Conservation (phyloP, 805 yeast species). For the Barnettozyma vustinii region DNA sequence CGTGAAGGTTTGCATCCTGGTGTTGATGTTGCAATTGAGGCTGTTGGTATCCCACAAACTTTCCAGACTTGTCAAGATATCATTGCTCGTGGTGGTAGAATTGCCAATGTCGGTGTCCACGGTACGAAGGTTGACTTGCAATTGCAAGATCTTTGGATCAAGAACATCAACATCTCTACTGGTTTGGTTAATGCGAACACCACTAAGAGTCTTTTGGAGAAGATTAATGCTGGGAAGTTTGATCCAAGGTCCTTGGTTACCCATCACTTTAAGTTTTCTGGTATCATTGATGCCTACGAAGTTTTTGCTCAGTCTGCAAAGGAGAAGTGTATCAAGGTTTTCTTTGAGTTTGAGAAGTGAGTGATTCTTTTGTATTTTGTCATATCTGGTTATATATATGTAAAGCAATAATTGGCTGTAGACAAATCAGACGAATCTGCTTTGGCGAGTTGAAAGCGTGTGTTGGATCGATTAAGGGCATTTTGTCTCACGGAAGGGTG, state of each 20-base stretch:
- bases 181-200: slow-evolving; percentile 46
- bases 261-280: slow-evolving; percentile 49
- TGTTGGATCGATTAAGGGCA: too few relatives aligned
- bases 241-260: slow-evolving; percentile 52
- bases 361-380: neutral
- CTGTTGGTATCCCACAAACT: slow-evolving; percentile 61
- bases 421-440: too few relatives aligned
- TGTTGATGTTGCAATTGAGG: slow-evolving; percentile 58
- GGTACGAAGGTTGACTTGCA: slow-evolving; percentile 37
- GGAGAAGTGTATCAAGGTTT: slow-evolving; percentile 50
- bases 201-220: slow-evolving; percentile 32
- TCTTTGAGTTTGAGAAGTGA: slow-evolving; percentile 14
- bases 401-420: too few relatives aligned
- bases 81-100: slow-evolving; percentile 54
- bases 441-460: too few relatives aligned
- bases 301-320: slow-evolving; percentile 48
- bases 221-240: slow-evolving; percentile 28
- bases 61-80: slow-evolving; percentile 53
- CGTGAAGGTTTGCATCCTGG: slow-evolving; percentile 34
- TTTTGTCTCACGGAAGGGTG: too few relatives aligned
- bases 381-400: neutral
- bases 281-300: slow-evolving; percentile 57
- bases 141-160: slow-evolving; percentile 41
- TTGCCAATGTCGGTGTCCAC: slow-evolving; percentile 60
- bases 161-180: slow-evolving; percentile 39